Percentiles rank a stretch among this genome's conserved stretches.
Evolutionary conservation across 2,329 filamentous ascomycete species (phyloP).

Genomic region (Arthrobotrys entomopaga): DNA sequence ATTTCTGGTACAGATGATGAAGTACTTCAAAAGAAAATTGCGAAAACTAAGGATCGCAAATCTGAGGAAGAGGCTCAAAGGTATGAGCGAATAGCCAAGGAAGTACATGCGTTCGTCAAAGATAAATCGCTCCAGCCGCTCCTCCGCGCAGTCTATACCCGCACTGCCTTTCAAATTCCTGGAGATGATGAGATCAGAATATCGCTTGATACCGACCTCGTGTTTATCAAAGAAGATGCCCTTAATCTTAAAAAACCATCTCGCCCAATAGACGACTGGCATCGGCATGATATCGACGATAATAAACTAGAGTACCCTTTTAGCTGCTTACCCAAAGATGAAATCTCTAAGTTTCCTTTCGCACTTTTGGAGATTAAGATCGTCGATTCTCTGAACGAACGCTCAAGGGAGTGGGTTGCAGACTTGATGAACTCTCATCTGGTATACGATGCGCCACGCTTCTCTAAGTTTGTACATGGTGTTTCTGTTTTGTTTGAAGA

Average conservation of each 20-base stretch:
- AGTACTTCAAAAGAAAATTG: constrained; percentile 87
- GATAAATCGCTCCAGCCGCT: constrained; percentile 82
- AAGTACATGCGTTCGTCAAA: constrained; percentile 82
- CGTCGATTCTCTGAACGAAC: constrained; percentile 68
- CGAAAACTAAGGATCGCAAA: constrained; percentile 82
- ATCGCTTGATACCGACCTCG: constrained; percentile 90
- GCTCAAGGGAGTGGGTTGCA: constrained; percentile 85
- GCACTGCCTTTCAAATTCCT: constrained; percentile 96
- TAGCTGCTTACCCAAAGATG: constrained; percentile 84
- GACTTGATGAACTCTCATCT: constrained; percentile 93
- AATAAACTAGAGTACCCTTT: constrained; percentile 87
- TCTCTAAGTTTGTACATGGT: constrained; percentile 97
- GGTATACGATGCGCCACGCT: constrained; percentile 85
- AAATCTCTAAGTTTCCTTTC: constrained; percentile 89
- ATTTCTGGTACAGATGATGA: constrained; percentile 78
- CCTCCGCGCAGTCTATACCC: constrained; percentile 88
- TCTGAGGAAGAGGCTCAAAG: constrained; percentile 74
- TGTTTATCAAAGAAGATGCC: constrained; percentile 81
- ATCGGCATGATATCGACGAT: constrained; percentile 87
- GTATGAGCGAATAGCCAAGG: constrained; percentile 76
- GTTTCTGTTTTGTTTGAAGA: constrained; percentile 92
- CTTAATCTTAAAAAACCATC: constrained; percentile 86
- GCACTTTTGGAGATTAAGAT: constrained; percentile 94
- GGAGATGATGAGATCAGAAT: constrained; percentile 89
- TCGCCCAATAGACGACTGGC: constrained; percentile 88